A percentile compares a stretch with the other conserved stretches of the same genome.
These are phyloP conservation scores for Leptodontidium sp. DNA, from an alignment of 2,329 filamentous ascomycete genomes.

Conservation along the genomic window DNA sequence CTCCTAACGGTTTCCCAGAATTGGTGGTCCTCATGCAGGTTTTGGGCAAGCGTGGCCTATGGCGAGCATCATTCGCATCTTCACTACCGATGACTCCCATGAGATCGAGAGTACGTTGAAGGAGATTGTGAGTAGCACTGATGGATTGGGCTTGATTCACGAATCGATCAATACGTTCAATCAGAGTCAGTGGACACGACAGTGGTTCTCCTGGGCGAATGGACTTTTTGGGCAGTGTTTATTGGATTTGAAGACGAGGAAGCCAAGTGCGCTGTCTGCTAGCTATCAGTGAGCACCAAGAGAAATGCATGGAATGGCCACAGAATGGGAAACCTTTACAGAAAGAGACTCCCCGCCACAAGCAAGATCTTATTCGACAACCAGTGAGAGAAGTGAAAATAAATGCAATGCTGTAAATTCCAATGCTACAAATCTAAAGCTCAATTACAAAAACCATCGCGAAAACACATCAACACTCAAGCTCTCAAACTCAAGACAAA, in stretches of 20 bases:
- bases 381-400: no score
- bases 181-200: constrained; percentile 51
- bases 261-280: constrained; percentile 67
- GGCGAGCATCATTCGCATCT: constrained; percentile 61
- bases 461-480: no score
- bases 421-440: no score
- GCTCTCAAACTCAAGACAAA: no score
- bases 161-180: constrained; percentile 57
- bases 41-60: constrained; percentile 63
- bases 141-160: constrained; percentile 55
- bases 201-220: constrained; percentile 84
- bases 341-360: no score
- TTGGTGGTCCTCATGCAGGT: constrained; percentile 75
- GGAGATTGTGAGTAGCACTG: constrained; percentile 41
- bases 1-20: constrained; percentile 52
- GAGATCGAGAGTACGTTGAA: constrained; percentile 45
- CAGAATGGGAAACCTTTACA: no score
- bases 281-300: constrained; percentile 54
- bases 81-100: constrained; percentile 53
- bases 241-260: constrained; percentile 75
- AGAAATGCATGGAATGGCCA: no score
- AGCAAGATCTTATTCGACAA: no score
- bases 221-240: constrained; percentile 87
- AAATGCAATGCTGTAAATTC: no score
- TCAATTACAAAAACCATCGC: no score